A percentile compares a stretch with the other conserved stretches of the same genome.
Evolutionary conservation across 1,284 basidiomycete species (phyloP).

Genomic region (Afroboletus lepidellus): DNA sequence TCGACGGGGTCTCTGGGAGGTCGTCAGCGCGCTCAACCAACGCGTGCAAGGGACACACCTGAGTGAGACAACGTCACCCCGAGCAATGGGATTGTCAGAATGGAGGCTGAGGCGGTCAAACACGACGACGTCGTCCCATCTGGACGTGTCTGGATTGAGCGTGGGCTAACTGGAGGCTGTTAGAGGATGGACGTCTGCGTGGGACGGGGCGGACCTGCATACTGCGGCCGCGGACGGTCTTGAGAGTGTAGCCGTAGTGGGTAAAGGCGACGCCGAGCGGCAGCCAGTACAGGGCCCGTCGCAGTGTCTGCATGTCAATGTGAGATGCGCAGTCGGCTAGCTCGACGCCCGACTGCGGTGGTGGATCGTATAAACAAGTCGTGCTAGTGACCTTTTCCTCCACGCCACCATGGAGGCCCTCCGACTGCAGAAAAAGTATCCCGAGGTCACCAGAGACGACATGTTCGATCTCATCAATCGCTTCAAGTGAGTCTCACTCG

Average conservation of each 20-base stretch:
- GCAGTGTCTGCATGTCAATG: background rate
- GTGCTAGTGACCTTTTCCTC: slow-evolving; percentile 2
- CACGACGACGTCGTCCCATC: slow-evolving; percentile 58
- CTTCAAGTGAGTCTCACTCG: slow-evolving; percentile 78
- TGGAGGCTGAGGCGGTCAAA: slow-evolving; percentile 56
- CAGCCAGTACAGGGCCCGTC: slow-evolving; percentile 51
- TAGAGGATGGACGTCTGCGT: background rate
- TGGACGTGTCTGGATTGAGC: slow-evolving; percentile 68
- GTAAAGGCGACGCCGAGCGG: slow-evolving; percentile 52
- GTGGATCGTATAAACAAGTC: too few species aligned
- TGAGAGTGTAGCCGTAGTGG: slow-evolving; percentile 52
- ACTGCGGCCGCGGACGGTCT: slow-evolving; percentile 60
- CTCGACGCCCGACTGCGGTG: too few species aligned
- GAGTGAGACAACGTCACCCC: slow-evolving; percentile 67
- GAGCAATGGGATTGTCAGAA: slow-evolving; percentile 37
- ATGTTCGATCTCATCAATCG: slow-evolving; percentile 90
- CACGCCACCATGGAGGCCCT: slow-evolving; percentile 71
- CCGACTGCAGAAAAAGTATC: slow-evolving; percentile 90
- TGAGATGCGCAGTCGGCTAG: background rate
- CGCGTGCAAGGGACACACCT: slow-evolving; percentile 38
- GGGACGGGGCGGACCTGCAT: slow-evolving; percentile 60
- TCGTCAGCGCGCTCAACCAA: background rate
- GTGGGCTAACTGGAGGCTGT: slow-evolving; percentile 57
- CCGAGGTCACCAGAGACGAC: slow-evolving; percentile 88
- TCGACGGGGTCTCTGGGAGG: slow-evolving; percentile 57